Evolutionary conservation across 306 rosid species (phyloP).

Genomic region (Cucurbita ficifolia): DNA sequence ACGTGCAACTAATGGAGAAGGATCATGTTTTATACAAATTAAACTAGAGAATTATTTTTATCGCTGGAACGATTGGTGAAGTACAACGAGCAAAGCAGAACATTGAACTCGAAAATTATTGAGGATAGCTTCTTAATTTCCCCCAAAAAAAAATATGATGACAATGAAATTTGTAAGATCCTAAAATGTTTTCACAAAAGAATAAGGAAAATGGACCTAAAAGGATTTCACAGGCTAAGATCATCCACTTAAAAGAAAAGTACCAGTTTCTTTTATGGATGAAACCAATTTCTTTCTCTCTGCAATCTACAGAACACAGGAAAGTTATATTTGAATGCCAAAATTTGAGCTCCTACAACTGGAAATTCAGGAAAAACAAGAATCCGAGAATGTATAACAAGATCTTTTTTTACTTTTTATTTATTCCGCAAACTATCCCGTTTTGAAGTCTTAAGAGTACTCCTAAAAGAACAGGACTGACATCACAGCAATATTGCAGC

Average conservation of each 20-base stretch:
- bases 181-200: not conserved
- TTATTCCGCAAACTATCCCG: not conserved
- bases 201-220: not conserved
- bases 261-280: slow-evolving; percentile 79
- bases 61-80: not conserved
- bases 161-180: not conserved
- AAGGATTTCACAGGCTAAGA: not conserved
- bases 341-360: not conserved
- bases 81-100: not conserved
- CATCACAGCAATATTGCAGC: not conserved
- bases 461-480: not conserved
- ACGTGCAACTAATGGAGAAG: not conserved
- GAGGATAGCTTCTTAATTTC: no score
- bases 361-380: not conserved
- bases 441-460: not conserved
- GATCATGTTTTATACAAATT: not conserved
- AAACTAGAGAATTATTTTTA: not conserved
- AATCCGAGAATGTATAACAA: not conserved
- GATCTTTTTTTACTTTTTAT: not conserved
- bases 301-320: slow-evolving; percentile 44
- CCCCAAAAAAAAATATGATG: no score
- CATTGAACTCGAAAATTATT: no score
- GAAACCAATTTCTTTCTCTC: slow-evolving; percentile 64
- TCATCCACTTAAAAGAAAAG: not conserved
- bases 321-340: not conserved